Evolutionary conservation across 352 stramenopile species (phyloP), one percentile per base, ranked within the genome.

Genomic region (Phytopythium oedochilum): DNA sequence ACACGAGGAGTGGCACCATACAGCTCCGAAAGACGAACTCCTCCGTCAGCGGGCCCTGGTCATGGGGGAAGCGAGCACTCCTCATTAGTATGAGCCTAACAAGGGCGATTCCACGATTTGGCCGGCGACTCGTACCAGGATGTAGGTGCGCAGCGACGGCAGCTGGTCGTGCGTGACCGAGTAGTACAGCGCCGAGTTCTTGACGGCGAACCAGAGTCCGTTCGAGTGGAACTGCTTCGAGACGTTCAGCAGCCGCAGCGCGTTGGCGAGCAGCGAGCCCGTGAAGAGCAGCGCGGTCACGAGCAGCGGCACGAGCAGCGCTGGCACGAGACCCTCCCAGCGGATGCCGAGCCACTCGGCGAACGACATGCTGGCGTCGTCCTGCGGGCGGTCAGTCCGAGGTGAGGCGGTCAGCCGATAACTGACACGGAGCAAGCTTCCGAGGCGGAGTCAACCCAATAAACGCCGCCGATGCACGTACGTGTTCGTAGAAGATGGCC

Each of bases 11-110:
- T 23, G 91, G 86, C 17, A 98, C 70, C 76, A 98, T 95, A 63
- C 88, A 98, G 65, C 86, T 95, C 45, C 96, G 88, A 63, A 98
- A 98, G n/a, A 97, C 83, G 66, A 98, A 88, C 71, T 98, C 96
- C 71, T 98, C 96, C 0, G 89, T 95, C 42, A 97, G 63, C 5
- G 96, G 96, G 6, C 90, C 96, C 85, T 87, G 86, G 48, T 55
- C 60, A 47, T 23, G 5, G 3, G 17, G 42, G 29, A 25, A 38
- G 39, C n/a, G 45, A 44, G 2, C 43, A 53, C 28, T 56, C 32
- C 26, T 11, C 55, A 51, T 56, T n/a, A 63, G 46, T 18, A 50
- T 53, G 10, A 42, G 31, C 12, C 12, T 20, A 26, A n/a, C n/a
- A n/a, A n/a, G n/a, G n/a, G n/a, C n/a, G n/a, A n/a, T n/a, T n/a